Evolutionary conservation across 2,329 filamentous ascomycete species (phyloP).

Genomic region (Monilinia vaccinii-corymbosi): DNA sequence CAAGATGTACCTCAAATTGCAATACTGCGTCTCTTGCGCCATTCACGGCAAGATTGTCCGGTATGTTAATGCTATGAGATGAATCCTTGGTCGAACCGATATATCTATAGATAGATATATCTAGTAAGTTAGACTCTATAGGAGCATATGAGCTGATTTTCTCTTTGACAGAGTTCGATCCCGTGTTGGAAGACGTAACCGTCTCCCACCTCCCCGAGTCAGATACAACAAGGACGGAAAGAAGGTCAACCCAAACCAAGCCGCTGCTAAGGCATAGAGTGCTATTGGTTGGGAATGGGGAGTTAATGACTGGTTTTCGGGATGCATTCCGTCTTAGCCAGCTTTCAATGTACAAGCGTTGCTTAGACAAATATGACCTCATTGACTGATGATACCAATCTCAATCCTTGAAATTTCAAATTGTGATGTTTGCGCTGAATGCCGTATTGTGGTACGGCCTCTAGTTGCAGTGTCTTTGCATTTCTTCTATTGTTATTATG

Average conservation of each 20-base stretch:
- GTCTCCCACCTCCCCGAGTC: conserved; percentile 92
- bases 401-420: neutral
- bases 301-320: conserved; percentile 8
- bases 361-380: conserved; percentile 10
- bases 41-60: conserved; percentile 99
- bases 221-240: conserved; percentile 99
- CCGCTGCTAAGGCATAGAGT: conserved; percentile 29
- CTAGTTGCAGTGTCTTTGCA: neutral
- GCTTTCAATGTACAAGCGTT: conserved; percentile 9
- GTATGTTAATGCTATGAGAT: conserved; percentile 61
- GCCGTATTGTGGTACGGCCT: neutral
- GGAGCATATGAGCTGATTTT: conserved; percentile 32
- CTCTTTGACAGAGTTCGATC: conserved; percentile 73
- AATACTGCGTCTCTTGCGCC: conserved; percentile 99
- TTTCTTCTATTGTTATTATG: neutral
- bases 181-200: conserved; percentile 94
- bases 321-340: conserved; percentile 9
- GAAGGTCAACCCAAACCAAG: conserved; percentile 65
- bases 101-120: neutral
- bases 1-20: conserved; percentile 99
- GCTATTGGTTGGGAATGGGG: conserved; percentile 6
- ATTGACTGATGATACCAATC: conserved; percentile 5
- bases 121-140: conserved; percentile 31
- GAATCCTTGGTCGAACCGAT: conserved; percentile 49
- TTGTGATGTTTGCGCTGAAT: neutral